Evolutionary conservation across 2,329 filamentous ascomycete species (phyloP), one percentile per base, ranked within the genome.

Genomic region (Magnaporthiopsis incrustans): DNA sequence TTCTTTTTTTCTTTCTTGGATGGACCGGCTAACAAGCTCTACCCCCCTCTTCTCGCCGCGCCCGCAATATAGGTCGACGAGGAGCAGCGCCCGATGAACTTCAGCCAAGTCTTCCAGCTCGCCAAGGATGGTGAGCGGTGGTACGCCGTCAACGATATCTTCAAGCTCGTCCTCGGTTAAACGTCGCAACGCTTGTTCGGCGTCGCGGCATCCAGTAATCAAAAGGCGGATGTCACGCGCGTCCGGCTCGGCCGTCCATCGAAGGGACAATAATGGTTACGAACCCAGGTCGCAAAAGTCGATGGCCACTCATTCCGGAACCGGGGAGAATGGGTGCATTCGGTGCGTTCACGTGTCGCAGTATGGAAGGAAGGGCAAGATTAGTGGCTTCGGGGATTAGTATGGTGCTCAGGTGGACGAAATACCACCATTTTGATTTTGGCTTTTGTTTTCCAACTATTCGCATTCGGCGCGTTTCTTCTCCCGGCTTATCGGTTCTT

Each of bases 121-220:
- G 77, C 86, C 69, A 88, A 86, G 66, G 89, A 92, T 64, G 77
- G 77, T 33, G 69, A 72, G 62, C 89, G 87, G 70, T 87, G 83
- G 78, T 97, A 89, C 82, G 90, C 98, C 75, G 89, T 88, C 81
- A 97, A 98, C 82, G 94, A 98, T 77, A 80, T 98, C 76, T 98
- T 98, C 87, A 91, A 91, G 79, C 85, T 98, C 67, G 85, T 97
- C 70, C 94, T 90, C 78, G 82, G 78, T 74, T 85, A 79, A 68
- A 64, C 61, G 15, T 53, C 22, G n/a, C 18, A 11, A 7, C 22
- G 22, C 22, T 53, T 53, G 22, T 18, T 53, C 44, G 10, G 22
- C 44, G 14, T 53, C n/a, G 22, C 22, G 22, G 18, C 15, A 53
- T 11, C 22, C 7, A 11, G 44, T 10, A 53, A 53, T 3, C 44